Evolutionary conservation across 2,329 filamentous ascomycete genomes (phyloP), one percentile per base, ranked within the genome.

Genomic region (Aureobasidium sp.): DNA sequence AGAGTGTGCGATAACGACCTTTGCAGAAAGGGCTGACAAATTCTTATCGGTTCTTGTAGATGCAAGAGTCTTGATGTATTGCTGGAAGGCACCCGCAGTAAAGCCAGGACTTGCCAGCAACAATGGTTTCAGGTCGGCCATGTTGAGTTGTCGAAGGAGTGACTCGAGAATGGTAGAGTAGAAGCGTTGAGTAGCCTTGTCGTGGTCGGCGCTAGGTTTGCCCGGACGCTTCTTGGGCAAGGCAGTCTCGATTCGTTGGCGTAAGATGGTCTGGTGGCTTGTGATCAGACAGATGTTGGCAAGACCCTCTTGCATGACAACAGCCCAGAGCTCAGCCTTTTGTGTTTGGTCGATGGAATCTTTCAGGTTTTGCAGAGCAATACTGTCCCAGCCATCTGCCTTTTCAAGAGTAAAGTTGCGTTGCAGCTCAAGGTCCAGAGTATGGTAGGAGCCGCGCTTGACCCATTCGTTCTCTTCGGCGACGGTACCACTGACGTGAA

Each of bases 101-200:
- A 96, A 99, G 0, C 93, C 94, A 0, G 94, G 93, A 64, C 89
- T 92, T 1, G 93, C 94, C 2, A 99, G 79, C 25, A 99, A 79
- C 11, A 97, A 77, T 0, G 92, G 91, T 16, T 87, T 82, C 21
- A 85, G 82, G 57, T 81, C 78, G 16, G 78, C 76, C 65, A 96
- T 87, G 71, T 96, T 90, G 69, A 96, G 82, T 63, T 90, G 87
- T 30, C 90, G 84, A 2, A 89, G 77, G 13, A 97, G 80, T 0
- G 90, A 91, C 39, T 88, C 81, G 39, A 96, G 80, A 0, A 86
- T 87, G 63, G 87, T 88, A 32, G 88, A 84, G 76, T 86, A 97
- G 79, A 97, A 97, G 65, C 83, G 84, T 45, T 72, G 66, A 39
- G 72, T 47, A 6, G 65, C 63, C 72, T 90, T 85, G 59, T 86